phyloP scores from a whole-genome alignment of 345 rosid genomes.

The Eucalyptus globulus region DNA sequence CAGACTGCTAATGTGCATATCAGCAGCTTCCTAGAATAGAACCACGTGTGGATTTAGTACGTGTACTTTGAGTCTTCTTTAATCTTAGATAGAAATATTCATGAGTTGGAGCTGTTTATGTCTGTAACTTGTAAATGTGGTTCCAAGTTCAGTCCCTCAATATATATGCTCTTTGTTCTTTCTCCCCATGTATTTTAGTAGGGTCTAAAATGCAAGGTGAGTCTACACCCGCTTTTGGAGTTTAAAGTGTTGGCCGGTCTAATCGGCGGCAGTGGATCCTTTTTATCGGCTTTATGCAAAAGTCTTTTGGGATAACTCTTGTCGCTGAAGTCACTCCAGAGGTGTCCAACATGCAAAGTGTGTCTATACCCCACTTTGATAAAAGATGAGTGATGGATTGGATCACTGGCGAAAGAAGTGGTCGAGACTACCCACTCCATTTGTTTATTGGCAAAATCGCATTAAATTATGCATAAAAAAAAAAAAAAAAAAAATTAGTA shows the following conservation, averaged over 20 bases:
- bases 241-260: neutral
- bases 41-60: neutral
- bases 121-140: neutral
- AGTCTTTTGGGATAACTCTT: neutral
- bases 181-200: neutral
- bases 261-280: neutral
- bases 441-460: neutral
- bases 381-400: neutral
- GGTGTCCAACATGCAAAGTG: neutral
- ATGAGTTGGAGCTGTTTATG: neutral
- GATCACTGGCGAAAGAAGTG: neutral
- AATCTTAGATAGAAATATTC: neutral
- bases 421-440: neutral
- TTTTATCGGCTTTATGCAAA: neutral
- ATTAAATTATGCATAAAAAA: neutral
- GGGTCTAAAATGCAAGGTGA: neutral
- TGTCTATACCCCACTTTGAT: neutral
- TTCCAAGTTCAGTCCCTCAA: neutral
- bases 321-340: neutral
- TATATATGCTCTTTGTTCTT: neutral
- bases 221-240: neutral
- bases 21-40: neutral
- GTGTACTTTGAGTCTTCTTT: neutral
- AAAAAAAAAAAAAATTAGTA: too few relatives aligned
- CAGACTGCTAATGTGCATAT: neutral